Conservation (phyloP, 345 rosid genomes). For the Theobroma cacao region DNA sequence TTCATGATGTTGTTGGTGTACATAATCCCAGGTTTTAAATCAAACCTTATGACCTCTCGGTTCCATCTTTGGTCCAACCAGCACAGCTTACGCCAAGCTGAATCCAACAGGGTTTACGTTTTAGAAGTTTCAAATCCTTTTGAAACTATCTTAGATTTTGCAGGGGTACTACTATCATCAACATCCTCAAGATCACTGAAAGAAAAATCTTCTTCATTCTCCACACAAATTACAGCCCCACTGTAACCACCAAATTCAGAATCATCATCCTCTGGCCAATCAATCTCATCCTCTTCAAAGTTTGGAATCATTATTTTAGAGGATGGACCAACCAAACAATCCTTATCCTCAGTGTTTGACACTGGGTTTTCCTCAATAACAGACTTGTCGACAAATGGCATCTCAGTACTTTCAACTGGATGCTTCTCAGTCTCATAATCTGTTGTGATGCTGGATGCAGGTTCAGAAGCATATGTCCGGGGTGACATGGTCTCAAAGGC, state of each 20-base stretch:
- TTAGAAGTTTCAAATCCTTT: conserved; percentile 16
- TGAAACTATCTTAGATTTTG: conserved; percentile 37
- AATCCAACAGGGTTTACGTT: conserved; percentile 8
- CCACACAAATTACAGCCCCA: conserved; percentile 32
- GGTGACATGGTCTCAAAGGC: conserved; percentile 27
- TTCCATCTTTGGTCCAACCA: conserved; percentile 15
- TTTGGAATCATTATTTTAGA: conserved; percentile 40
- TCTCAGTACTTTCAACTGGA: conserved; percentile 46
- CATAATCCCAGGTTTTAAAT: neutral
- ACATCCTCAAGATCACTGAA: conserved; percentile 94
- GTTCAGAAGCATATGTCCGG: conserved; percentile 29
- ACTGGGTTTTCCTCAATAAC: conserved; percentile 55
- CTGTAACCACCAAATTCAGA: conserved; percentile 41
- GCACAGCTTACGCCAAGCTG: conserved; percentile 23
- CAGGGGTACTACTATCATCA: conserved; percentile 35
- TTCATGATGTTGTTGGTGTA: neutral
- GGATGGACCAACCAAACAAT: conserved; percentile 25
- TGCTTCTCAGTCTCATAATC: conserved; percentile 66
- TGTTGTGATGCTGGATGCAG: conserved; percentile 32
- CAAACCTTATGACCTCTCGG: neutral
- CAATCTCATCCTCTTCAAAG: conserved; percentile 64
- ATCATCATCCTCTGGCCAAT: conserved; percentile 81
- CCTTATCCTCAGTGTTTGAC: conserved; percentile 32
- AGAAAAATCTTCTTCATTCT: conserved; percentile 77
- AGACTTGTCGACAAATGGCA: conserved; percentile 57